Conservation (phyloP, 805 yeast genomes). For the Clavispora phyllophila region DNA sequence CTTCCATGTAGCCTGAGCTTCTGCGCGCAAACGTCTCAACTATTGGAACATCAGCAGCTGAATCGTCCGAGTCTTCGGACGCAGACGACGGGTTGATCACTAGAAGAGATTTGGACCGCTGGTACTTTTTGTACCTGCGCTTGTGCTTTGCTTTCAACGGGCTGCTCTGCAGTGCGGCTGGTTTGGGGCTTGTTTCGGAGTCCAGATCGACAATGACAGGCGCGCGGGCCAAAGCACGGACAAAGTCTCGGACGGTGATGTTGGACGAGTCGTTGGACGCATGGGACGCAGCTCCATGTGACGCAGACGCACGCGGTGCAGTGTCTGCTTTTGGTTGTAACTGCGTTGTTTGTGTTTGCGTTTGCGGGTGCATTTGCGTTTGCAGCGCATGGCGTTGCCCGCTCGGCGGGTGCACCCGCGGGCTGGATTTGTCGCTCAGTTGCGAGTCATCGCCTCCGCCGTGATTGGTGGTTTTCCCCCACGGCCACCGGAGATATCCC, state of each 20-base stretch:
- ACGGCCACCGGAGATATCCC: neutral
- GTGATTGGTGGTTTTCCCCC: neutral
- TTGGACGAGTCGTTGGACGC: neutral
- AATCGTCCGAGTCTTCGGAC: conserved; percentile 4
- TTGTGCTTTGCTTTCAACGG: neutral
- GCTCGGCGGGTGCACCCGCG: no score
- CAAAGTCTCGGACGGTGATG: neutral
- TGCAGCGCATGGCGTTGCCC: no score
- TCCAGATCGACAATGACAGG: neutral
- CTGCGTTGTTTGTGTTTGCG: neutral
- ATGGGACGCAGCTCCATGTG: neutral
- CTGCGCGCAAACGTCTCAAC: neutral
- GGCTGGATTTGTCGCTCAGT: no score
- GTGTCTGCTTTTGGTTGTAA: no score
- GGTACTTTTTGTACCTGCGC: conserved; percentile 3
- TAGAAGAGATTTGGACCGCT: conserved; percentile 4
- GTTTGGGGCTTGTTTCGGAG: neutral
- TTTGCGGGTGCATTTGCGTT: neutral
- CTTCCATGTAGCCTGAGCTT: neutral
- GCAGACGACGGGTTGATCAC: conserved; percentile 18
- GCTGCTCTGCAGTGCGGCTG: neutral
- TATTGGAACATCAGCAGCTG: neutral
- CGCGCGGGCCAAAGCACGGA: neutral
- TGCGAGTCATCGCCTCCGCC: no score
- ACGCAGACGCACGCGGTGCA: neutral